These are phyloP conservation scores for Paecilomyces dactylethromorphus DNA, from an alignment of 2,329 filamentous ascomycete genomes.

Conservation along the genomic window DNA sequence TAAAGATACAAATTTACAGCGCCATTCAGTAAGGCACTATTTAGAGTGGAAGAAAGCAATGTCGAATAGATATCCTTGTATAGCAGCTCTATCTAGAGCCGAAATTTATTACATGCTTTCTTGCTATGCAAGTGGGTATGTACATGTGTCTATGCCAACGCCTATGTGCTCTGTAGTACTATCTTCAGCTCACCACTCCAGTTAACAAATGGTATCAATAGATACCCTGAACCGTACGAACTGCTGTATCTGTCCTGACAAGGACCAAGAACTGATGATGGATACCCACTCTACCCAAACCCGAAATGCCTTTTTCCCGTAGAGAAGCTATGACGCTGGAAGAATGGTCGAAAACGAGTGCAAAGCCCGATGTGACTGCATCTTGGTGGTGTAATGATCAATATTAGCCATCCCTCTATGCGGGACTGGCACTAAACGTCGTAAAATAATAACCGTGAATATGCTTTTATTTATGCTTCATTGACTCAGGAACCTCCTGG, in stretches of 20 bases:
- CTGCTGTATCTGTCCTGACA: background rate
- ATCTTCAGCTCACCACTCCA: background rate
- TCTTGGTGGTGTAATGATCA: background rate
- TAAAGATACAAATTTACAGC: no score
- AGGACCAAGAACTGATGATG: background rate
- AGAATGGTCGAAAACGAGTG: background rate
- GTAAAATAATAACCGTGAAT: background rate
- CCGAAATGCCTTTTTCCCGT: background rate
- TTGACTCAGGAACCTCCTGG: slow-evolving; percentile 42
- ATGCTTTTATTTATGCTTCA: slow-evolving; percentile 5
- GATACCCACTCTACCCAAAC: background rate
- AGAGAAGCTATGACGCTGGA: background rate
- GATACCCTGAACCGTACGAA: background rate
- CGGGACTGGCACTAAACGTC: background rate
- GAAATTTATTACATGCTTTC: no score
- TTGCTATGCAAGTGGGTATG: background rate
- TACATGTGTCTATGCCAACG: background rate
- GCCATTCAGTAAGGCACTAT: no score
- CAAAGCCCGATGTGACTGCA: background rate
- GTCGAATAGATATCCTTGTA: no score
- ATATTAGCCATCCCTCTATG: background rate
- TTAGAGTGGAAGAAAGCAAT: no score
- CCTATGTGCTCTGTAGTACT: background rate
- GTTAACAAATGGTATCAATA: background rate
- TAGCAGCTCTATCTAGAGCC: no score